phyloP scores from a whole-genome alignment of 148 eudicot genomes.

The Rhododendron henanense region DNA sequence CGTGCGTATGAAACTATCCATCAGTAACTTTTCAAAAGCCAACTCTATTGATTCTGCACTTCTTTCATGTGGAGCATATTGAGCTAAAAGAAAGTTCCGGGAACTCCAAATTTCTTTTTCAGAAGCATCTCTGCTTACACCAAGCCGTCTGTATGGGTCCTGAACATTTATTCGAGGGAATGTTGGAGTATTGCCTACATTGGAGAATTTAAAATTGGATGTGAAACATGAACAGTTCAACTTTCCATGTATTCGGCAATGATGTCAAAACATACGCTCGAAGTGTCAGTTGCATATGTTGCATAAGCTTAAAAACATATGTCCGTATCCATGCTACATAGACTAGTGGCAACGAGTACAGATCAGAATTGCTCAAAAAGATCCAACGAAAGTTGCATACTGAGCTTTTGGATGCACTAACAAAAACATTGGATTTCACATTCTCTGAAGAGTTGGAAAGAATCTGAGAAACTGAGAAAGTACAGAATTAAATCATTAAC shows the following conservation, averaged over 20 bases:
- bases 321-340: background rate
- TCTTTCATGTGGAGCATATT: slow-evolving; percentile 76
- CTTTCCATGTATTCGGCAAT: background rate
- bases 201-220: background rate
- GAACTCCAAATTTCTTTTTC: slow-evolving; percentile 93
- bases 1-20: slow-evolving; percentile 68
- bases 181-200: slow-evolving; percentile 45
- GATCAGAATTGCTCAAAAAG: background rate
- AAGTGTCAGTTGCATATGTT: background rate
- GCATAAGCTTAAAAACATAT: background rate
- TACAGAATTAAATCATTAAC: background rate
- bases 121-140: slow-evolving; percentile 74
- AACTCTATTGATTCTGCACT: slow-evolving; percentile 90
- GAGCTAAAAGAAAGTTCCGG: slow-evolving; percentile 78
- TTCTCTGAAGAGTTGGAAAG: background rate
- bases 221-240: background rate
- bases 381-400: background rate
- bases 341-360: background rate
- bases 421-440: background rate
- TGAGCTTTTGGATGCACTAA: background rate
- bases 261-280: background rate
- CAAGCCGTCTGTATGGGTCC: slow-evolving; percentile 97
- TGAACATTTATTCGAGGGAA: slow-evolving; percentile 67
- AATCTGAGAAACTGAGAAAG: background rate
- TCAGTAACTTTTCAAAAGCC: slow-evolving; percentile 85